Evolutionary conservation across 257 asterid species (phyloP).

Genomic region (Mentha longifolia): DNA sequence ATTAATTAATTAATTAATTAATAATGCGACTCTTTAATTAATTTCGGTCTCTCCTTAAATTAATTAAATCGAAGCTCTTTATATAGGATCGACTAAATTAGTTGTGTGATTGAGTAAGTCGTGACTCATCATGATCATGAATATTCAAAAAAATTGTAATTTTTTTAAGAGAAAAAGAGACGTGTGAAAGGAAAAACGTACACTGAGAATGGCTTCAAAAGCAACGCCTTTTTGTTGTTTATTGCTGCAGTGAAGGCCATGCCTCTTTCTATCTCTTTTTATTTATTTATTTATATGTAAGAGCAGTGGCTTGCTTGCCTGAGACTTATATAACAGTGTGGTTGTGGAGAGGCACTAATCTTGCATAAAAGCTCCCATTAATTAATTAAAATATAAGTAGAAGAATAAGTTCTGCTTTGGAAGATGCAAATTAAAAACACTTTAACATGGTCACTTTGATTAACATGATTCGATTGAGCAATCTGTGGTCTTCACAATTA

Average conservation of each 20-base stretch:
- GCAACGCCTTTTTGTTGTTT: constrained; percentile 25
- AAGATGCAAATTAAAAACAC: not conserved
- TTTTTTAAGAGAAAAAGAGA: not conserved
- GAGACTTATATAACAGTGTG: not conserved
- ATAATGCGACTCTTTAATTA: too few relatives aligned
- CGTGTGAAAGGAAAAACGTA: not conserved
- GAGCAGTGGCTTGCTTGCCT: too few relatives aligned
- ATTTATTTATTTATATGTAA: not conserved
- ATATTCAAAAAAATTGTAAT: too few relatives aligned
- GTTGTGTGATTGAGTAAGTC: too few relatives aligned
- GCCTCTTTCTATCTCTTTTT: not conserved
- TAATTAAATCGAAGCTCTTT: too few relatives aligned
- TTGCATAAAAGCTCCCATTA: not conserved
- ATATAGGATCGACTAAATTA: too few relatives aligned
- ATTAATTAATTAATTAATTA: too few relatives aligned
- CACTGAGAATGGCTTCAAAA: constrained; percentile 34
- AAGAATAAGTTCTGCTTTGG: constrained; percentile 39
- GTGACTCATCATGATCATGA: too few relatives aligned
- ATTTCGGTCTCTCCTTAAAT: too few relatives aligned
- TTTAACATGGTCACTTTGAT: constrained; percentile 9
- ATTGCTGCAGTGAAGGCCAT: constrained; percentile 25
- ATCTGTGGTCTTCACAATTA: constrained; percentile 37
- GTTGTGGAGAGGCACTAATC: not conserved
- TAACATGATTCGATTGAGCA: constrained; percentile 35
- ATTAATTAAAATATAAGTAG: not conserved